Conservation (phyloP, 2,329 filamentous ascomycete species). For the Phyllosticta citrichinensis region DNA sequence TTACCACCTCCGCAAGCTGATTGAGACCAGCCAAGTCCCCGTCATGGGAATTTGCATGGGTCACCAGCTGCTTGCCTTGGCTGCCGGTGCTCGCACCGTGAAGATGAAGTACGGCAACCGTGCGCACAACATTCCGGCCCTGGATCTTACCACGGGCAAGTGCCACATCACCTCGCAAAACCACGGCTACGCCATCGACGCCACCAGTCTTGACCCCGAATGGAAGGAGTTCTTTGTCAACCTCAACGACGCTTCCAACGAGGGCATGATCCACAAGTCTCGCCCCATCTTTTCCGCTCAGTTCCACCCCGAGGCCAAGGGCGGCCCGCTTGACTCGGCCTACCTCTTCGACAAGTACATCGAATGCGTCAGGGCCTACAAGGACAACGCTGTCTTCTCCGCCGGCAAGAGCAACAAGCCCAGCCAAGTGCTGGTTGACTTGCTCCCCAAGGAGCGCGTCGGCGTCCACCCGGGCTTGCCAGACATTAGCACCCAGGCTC, state of each 20-base stretch:
- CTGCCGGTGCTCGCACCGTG: slow-evolving; percentile 77
- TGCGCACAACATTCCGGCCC: slow-evolving; percentile 93
- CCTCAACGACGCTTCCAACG: slow-evolving; percentile 93
- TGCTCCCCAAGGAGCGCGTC: slow-evolving; percentile 88
- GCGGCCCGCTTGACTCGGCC: slow-evolving; percentile 87
- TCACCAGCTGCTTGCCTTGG: slow-evolving; percentile 88
- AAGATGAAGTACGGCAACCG: slow-evolving; percentile 99
- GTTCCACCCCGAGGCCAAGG: slow-evolving; percentile 98
- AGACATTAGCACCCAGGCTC: slow-evolving; percentile 16
- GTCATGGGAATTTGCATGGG: slow-evolving; percentile 98
- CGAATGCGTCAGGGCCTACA: slow-evolving; percentile 80
- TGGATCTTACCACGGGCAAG: slow-evolving; percentile 89
- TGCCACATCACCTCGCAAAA: slow-evolving; percentile 99
- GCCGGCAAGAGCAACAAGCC: slow-evolving; percentile 76
- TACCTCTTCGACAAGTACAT: slow-evolving; percentile 97
- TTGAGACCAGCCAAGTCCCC: slow-evolving; percentile 82
- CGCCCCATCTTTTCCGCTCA: slow-evolving; percentile 97
- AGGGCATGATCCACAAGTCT: slow-evolving; percentile 92
- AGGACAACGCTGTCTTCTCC: slow-evolving; percentile 63
- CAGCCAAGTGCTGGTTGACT: slow-evolving; percentile 76
- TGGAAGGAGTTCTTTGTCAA: slow-evolving; percentile 99
- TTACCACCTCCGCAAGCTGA: slow-evolving; percentile 81
- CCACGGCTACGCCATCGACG: slow-evolving; percentile 93
- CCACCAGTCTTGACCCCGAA: slow-evolving; percentile 66
- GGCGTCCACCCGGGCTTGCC: slow-evolving; percentile 51